A percentile compares a stretch with the other conserved stretches of the same genome.
Evolutionary conservation across 208 protist species (phyloP).

Genomic region (Novymonas esmeraldas): DNA sequence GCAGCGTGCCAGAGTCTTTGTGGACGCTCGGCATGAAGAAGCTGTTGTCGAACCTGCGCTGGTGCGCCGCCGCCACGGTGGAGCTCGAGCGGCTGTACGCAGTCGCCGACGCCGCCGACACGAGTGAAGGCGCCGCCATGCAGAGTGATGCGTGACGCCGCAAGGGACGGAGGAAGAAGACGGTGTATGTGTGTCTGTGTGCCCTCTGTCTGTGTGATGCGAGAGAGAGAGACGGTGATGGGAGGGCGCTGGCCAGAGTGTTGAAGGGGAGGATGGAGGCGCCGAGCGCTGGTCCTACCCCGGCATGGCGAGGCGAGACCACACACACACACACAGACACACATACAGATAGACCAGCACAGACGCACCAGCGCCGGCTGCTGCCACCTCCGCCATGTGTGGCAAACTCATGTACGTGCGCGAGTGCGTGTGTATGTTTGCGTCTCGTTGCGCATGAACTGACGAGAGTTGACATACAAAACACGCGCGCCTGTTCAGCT

Average conservation of each 20-base stretch:
- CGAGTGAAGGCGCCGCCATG: neutral
- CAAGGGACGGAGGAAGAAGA: no score
- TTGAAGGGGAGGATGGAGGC: neutral
- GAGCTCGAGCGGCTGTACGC: slow-evolving; percentile 53
- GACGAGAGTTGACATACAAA: no score
- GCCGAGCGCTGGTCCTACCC: no score
- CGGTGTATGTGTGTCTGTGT: no score
- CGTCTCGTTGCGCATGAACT: no score
- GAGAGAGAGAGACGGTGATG: neutral
- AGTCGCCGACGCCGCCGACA: slow-evolving; percentile 8
- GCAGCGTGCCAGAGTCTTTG: slow-evolving; percentile 52
- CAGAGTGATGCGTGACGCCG: slow-evolving; percentile 7
- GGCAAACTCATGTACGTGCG: no score
- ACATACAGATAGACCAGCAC: neutral
- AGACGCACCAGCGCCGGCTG: no score
- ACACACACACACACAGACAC: neutral
- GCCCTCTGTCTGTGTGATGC: no score
- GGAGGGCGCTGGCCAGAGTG: neutral
- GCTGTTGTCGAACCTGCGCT: slow-evolving; percentile 73
- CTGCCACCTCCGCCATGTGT: no score
- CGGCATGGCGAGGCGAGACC: no score
- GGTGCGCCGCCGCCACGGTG: slow-evolving; percentile 66
- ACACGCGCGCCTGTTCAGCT: no score
- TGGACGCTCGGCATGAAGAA: slow-evolving; percentile 88
- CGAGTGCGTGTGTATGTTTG: no score